Conservation (phyloP, 169 alveolate genomes). For the Eimeria acervulina region DNA sequence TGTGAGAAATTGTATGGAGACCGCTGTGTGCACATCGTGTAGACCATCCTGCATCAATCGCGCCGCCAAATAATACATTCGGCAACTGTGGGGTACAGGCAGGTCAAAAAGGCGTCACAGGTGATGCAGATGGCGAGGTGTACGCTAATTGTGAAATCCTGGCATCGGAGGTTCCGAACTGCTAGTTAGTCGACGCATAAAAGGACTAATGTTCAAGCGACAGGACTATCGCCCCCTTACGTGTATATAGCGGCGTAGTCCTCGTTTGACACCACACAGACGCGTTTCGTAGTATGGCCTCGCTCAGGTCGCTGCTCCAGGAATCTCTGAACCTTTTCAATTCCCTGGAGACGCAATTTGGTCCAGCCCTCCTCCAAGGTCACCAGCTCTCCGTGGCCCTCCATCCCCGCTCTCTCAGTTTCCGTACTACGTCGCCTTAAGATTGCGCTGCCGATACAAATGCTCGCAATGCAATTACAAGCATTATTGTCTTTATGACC, state of each 20-base stretch:
- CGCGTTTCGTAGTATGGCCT: constrained; percentile 50
- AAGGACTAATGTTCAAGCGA: not conserved
- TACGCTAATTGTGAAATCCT: not conserved
- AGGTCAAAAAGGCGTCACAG: not conserved
- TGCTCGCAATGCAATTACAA: not conserved
- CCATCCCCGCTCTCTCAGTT: constrained; percentile 10
- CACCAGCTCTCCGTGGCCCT: constrained; percentile 75
- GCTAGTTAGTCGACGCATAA: not conserved
- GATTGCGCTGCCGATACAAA: not conserved
- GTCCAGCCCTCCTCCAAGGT: constrained; percentile 80
- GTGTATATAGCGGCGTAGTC: constrained; percentile 76
- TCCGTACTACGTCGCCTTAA: not conserved
- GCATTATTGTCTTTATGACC: not conserved
- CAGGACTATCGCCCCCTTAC: constrained; percentile 23
- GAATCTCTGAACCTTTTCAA: constrained; percentile 77
- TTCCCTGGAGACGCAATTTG: constrained; percentile 76
- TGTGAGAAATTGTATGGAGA: constrained; percentile 88
- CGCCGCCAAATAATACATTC: not conserved
- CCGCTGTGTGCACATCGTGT: constrained; percentile 89
- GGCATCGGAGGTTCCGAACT: not conserved
- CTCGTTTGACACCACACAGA: constrained; percentile 70
- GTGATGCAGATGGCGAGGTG: not conserved
- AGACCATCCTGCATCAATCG: constrained; percentile 85
- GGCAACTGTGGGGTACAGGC: not conserved
- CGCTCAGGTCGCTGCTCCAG: constrained; percentile 77